Evolutionary conservation across 169 alveolate species (phyloP).

Genomic region (Eimeria acervulina): DNA sequence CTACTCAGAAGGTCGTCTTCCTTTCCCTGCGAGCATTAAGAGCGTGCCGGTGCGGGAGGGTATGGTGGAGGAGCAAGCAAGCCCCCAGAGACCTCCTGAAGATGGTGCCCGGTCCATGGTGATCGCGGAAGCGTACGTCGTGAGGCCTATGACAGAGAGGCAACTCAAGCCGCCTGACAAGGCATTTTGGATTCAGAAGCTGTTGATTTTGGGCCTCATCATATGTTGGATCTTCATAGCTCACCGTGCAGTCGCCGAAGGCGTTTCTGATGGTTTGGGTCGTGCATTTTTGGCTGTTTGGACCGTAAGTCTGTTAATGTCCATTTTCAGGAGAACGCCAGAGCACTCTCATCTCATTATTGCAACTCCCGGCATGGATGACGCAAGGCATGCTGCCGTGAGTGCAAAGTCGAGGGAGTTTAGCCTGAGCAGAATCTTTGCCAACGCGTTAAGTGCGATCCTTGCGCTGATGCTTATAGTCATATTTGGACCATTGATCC

Average conservation of each 20-base stretch:
- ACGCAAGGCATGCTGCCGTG: neutral
- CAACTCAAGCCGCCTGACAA: neutral
- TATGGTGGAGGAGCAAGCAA: neutral
- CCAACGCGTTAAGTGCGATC: neutral
- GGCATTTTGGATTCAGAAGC: neutral
- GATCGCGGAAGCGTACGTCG: neutral
- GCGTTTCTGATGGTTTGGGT: neutral
- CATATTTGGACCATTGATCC: neutral
- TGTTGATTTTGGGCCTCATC: neutral
- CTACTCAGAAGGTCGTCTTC: neutral
- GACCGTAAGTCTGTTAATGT: constrained; percentile 7
- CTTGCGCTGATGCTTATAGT: neutral
- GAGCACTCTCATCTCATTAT: neutral
- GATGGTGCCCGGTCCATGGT: neutral
- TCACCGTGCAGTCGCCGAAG: neutral
- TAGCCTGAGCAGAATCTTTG: neutral
- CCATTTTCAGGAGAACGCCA: neutral
- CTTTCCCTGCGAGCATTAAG: neutral
- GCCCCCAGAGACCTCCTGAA: neutral
- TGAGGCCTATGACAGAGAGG: neutral
- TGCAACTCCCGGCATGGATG: neutral
- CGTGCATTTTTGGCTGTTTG: constrained; percentile 13
- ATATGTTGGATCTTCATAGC: neutral
- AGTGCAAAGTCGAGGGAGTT: neutral
- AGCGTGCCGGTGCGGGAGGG: neutral